A percentile compares a stretch with the other conserved stretches of the same genome.
These are phyloP conservation scores for Annulohypoxylon nitens DNA, from an alignment of 495 filamentous ascomycete genomes.

Conservation along the genomic window DNA sequence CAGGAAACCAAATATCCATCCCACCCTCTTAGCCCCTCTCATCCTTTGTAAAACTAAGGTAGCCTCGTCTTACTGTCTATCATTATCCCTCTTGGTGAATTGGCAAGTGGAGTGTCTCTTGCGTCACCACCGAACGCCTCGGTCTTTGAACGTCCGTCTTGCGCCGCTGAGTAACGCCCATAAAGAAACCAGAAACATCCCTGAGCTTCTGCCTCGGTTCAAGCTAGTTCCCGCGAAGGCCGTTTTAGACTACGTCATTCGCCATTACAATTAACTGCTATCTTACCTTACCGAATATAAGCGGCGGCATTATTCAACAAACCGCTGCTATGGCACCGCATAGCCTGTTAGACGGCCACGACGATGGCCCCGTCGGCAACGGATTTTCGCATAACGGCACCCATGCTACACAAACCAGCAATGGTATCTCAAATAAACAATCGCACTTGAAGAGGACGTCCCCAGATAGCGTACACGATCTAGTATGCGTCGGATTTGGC, in stretches of 20 bases:
- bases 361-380: slow-evolving; percentile 31
- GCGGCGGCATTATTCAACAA: not conserved
- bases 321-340: slow-evolving; percentile 41
- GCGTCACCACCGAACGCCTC: not conserved
- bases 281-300: not conserved
- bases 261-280: not conserved
- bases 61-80: not conserved
- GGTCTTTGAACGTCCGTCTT: not conserved
- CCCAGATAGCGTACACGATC: slow-evolving; percentile 76
- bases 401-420: not conserved
- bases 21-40: not conserved
- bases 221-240: slow-evolving; percentile 4
- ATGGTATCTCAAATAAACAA: slow-evolving; percentile 30
- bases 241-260: slow-evolving; percentile 32
- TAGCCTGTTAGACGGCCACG: slow-evolving; percentile 41
- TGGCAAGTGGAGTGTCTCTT: not conserved
- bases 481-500: slow-evolving; percentile 93
- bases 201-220: not conserved
- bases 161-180: not conserved
- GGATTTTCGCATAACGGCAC: slow-evolving; percentile 20
- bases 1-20: not conserved
- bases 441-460: slow-evolving; percentile 55
- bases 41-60: not conserved
- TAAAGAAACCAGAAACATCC: not conserved
- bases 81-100: not conserved